phyloP scores from a whole-genome alignment of 1,139 yeast species.

The Blastobotrys petasosporus region DNA sequence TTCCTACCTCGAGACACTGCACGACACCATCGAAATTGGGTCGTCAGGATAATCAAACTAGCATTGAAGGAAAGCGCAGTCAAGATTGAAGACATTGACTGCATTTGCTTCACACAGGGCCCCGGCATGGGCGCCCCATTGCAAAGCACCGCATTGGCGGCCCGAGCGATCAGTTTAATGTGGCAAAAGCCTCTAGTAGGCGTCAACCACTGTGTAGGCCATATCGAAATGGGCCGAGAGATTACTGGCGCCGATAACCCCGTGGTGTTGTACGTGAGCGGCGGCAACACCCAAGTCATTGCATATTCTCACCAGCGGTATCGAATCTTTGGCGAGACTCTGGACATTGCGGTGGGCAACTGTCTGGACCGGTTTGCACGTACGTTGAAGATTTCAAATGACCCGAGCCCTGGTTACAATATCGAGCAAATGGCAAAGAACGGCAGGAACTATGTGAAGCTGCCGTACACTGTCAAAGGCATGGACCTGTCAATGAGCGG shows the following conservation, averaged over 20 bases:
- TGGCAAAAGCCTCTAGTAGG: slow-evolving; percentile 88
- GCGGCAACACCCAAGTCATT: slow-evolving; percentile 97
- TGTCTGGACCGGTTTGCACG: slow-evolving; percentile 95
- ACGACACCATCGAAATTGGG: slow-evolving; percentile 94
- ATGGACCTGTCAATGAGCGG: slow-evolving; percentile 99
- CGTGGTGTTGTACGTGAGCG: slow-evolving; percentile 92
- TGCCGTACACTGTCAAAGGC: slow-evolving; percentile 96
- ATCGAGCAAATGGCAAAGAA: slow-evolving; percentile 89
- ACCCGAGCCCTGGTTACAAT: slow-evolving; percentile 96
- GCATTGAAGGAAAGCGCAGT: slow-evolving; percentile 63
- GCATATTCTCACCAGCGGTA: slow-evolving; percentile 92
- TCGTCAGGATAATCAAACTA: slow-evolving; percentile 63
- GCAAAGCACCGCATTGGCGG: slow-evolving; percentile 88
- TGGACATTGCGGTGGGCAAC: slow-evolving; percentile 96
- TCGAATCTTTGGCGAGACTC: slow-evolving; percentile 93
- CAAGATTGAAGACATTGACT: slow-evolving; percentile 58
- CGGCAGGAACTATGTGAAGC: slow-evolving; percentile 59
- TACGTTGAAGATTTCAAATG: slow-evolving; percentile 77
- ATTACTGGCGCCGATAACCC: slow-evolving; percentile 95
- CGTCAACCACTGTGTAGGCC: slow-evolving; percentile 96
- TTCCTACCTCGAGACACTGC: slow-evolving; percentile 95
- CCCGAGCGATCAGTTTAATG: slow-evolving; percentile 73
- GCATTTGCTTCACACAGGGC: slow-evolving; percentile 93
- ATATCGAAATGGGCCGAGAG: slow-evolving; percentile 98
- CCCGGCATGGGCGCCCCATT: slow-evolving; percentile 99